Conservation (phyloP, 164 flowering plant genomes). For the Dillenia suffruticosa region DNA sequence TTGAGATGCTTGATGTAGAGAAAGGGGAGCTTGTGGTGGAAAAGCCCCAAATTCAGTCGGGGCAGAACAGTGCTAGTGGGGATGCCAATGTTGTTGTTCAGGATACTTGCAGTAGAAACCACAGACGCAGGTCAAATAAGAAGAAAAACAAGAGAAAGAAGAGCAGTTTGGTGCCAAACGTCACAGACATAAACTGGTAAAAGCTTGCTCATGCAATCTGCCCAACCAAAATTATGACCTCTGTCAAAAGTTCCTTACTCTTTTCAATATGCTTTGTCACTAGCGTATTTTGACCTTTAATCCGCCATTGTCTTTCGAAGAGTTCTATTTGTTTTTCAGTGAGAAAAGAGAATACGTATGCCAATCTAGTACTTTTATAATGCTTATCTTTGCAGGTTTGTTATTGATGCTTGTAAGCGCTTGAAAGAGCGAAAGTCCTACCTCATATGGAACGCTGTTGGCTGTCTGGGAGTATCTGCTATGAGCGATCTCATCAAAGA, state of each 20-base stretch:
- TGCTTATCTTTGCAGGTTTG: slow-evolving; percentile 54
- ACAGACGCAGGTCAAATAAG: slow-evolving; percentile 24
- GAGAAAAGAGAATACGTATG: neutral
- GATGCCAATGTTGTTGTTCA: slow-evolving; percentile 14
- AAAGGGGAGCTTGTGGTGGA: slow-evolving; percentile 52
- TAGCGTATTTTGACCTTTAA: neutral
- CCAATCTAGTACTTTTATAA: neutral
- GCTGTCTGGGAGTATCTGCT: slow-evolving; percentile 77
- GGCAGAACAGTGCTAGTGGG: slow-evolving; percentile 7
- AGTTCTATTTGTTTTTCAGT: neutral
- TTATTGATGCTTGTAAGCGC: slow-evolving; percentile 59
- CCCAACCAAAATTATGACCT: no score
- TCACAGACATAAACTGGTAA: slow-evolving; percentile 61
- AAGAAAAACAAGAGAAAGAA: slow-evolving; percentile 53
- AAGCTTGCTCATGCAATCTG: neutral
- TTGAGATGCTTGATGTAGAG: slow-evolving; percentile 77
- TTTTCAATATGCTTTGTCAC: no score
- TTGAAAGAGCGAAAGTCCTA: slow-evolving; percentile 80
- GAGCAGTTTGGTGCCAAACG: slow-evolving; percentile 18
- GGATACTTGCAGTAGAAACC: slow-evolving; percentile 23
- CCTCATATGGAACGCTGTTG: slow-evolving; percentile 78
- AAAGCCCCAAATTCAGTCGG: slow-evolving; percentile 7
- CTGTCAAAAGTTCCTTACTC: no score
- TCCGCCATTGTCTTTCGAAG: neutral
- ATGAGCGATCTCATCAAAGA: slow-evolving; percentile 77